A percentile compares a stretch with the other conserved stretches of the same genome.
These are phyloP conservation scores for Apophysomyces trapeziformis DNA, from an alignment of 371 early-diverging fungal species.

Conservation along the genomic window DNA sequence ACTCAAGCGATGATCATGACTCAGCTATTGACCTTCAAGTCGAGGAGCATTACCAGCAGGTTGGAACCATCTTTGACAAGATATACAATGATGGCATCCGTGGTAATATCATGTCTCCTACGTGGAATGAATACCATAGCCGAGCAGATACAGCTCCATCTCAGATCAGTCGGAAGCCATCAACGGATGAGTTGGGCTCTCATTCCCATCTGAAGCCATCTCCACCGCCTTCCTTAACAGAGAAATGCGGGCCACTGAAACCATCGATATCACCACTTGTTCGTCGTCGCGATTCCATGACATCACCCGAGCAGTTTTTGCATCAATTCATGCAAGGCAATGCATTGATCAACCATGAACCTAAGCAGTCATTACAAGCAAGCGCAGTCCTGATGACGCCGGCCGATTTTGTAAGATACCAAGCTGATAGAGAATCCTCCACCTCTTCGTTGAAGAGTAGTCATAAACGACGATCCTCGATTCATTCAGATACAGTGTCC, in stretches of 20 bases:
- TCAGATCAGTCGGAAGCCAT: neutral
- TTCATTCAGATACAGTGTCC: constrained; percentile 30
- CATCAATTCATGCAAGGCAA: constrained; percentile 34
- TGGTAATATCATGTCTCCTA: constrained; percentile 25
- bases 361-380: neutral
- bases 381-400: constrained; percentile 28
- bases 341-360: neutral
- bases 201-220: constrained; percentile 20
- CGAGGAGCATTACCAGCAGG: constrained; percentile 45
- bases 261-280: constrained; percentile 40
- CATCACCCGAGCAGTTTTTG: constrained; percentile 51
- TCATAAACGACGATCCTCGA: constrained; percentile 30
- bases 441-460: constrained; percentile 26
- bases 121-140: constrained; percentile 25
- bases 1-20: constrained; percentile 41
- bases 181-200: constrained; percentile 2
- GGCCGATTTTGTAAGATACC: constrained; percentile 28
- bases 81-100: constrained; percentile 60
- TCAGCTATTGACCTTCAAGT: constrained; percentile 45
- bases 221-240: constrained; percentile 3
- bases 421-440: constrained; percentile 34
- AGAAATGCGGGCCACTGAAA: constrained; percentile 28
- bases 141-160: neutral
- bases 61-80: constrained; percentile 58
- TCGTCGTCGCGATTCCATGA: constrained; percentile 40